Base-by-base conservation (phyloP, 2,329 filamentous ascomycete species). In the Zasmidium cellare region DNA sequence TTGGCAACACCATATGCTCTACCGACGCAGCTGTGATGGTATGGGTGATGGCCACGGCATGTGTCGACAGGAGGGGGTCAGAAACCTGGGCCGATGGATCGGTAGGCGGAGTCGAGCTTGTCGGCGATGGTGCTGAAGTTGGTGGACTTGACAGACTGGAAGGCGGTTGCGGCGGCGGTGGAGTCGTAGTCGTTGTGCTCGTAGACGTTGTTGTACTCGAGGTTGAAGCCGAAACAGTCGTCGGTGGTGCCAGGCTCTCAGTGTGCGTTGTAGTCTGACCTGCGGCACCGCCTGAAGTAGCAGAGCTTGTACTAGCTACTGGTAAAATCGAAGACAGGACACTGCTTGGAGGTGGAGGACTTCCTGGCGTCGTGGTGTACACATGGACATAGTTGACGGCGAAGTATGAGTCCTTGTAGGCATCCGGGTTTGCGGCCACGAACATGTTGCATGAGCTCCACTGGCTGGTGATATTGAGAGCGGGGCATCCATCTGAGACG, bases 331-430 rank as follows among this genome's bases (percentile, higher is more conserved):
- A 50, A 14, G 38, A 46, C 47, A 56, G 41, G 2, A 46, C 22
- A 23, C 47, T 56, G 20, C 47, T 46, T 7, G 53, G 12, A 16
- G 46, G 46, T 20, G 53, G 46, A 20, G 54, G 48, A 6, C 35
- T 51, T 7, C 54, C 54, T 28, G 47, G 54, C 11, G 35, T n/a
- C 9, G 38, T 51, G 35, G 38, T 51, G 65, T 74, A 77, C 22
- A 77, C 72, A 45, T 69, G 65, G 20, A 78, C 60, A 16, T 65
- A 70, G 56, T 73, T 74, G 60, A 78, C 71, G 18, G 66, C 65
- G 75, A 75, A 78, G 66, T 74, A 77, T 0, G 75, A 64, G 9
- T 72, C 64, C 18, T 57, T 64, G 53, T 74, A 75, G 19, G 65
- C 67, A 3, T 60, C 48, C 9, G 71, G 70, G 58, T 75, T 72